These are phyloP conservation scores for Pleurotus pulmonarius DNA, from an alignment of 768 basidiomycete genomes.

Conservation along the genomic window DNA sequence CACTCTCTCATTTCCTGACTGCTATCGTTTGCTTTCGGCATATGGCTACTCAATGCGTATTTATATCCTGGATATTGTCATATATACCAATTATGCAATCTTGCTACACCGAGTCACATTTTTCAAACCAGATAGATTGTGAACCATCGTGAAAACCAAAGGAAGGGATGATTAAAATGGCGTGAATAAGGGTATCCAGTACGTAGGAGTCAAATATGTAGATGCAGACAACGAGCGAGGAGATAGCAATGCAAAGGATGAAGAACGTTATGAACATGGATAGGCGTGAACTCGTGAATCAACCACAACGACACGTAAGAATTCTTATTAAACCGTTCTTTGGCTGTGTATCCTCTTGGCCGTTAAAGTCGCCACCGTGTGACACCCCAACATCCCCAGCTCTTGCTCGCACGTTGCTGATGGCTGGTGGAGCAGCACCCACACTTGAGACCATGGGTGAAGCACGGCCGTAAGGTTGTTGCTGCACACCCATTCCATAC, in stretches of 20 bases:
- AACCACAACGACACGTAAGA: constrained; percentile 77
- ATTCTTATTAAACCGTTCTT: constrained; percentile 52
- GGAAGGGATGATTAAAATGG: constrained; percentile 5
- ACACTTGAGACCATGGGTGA: constrained; percentile 80
- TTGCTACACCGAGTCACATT: too few relatives aligned
- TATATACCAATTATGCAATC: too few relatives aligned
- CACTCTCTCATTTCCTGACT: too few relatives aligned
- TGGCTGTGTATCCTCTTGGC: constrained; percentile 54
- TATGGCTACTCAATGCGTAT: too few relatives aligned
- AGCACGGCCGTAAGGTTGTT: constrained; percentile 68
- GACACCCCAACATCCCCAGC: constrained; percentile 67
- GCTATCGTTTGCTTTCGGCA: too few relatives aligned
- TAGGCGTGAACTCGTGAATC: constrained; percentile 22
- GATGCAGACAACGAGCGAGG: not conserved
- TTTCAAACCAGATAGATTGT: constrained; percentile 1
- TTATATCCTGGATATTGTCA: too few relatives aligned
- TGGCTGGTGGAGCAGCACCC: constrained; percentile 64
- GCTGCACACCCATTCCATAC: constrained; percentile 34
- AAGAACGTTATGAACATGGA: constrained; percentile 17
- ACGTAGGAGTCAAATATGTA: not conserved
- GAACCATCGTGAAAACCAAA: constrained; percentile 2
- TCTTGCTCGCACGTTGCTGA: constrained; percentile 68
- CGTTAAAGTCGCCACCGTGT: constrained; percentile 54
- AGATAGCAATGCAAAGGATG: constrained; percentile 23
- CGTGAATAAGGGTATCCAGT: constrained; percentile 7